Conservation (phyloP, 2,329 filamentous ascomycete species). For the Colletotrichum gigasporum region DNA sequence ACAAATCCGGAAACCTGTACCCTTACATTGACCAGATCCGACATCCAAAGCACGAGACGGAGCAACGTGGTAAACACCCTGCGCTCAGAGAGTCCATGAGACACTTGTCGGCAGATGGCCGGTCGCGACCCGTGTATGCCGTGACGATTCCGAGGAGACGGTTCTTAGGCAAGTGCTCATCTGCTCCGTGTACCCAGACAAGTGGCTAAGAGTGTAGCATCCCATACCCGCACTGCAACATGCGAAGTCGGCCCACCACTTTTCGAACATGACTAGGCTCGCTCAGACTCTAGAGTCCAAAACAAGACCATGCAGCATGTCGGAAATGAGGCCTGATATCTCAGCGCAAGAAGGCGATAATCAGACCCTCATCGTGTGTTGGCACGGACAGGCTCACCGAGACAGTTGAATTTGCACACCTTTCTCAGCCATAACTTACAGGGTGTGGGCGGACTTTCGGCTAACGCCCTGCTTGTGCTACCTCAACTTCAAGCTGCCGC, state of each 20-base stretch:
- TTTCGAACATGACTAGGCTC: not conserved
- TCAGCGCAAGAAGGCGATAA: not conserved
- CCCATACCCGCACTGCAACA: not conserved
- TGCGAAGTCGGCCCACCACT: not conserved
- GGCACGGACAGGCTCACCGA: not conserved
- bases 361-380: not conserved
- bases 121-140: constrained; percentile 17
- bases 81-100: not conserved
- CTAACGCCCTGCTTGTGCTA: constrained; percentile 17
- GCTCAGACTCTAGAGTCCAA: not conserved
- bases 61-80: constrained; percentile 33
- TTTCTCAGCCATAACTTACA: not conserved
- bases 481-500: not conserved
- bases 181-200: constrained; percentile 1
- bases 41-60: constrained; percentile 36
- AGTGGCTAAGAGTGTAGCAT: not conserved
- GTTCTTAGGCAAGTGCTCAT: constrained; percentile 18
- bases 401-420: not conserved
- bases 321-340: not conserved
- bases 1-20: constrained; percentile 41
- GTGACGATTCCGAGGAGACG: constrained; percentile 31
- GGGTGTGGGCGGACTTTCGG: constrained; percentile 3
- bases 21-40: constrained; percentile 34
- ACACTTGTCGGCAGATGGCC: constrained; percentile 24
- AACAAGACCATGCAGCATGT: not conserved